Evolutionary conservation across 768 basidiomycete genomes (phyloP).

Genomic region (Coprinopsis marcescibilis): DNA sequence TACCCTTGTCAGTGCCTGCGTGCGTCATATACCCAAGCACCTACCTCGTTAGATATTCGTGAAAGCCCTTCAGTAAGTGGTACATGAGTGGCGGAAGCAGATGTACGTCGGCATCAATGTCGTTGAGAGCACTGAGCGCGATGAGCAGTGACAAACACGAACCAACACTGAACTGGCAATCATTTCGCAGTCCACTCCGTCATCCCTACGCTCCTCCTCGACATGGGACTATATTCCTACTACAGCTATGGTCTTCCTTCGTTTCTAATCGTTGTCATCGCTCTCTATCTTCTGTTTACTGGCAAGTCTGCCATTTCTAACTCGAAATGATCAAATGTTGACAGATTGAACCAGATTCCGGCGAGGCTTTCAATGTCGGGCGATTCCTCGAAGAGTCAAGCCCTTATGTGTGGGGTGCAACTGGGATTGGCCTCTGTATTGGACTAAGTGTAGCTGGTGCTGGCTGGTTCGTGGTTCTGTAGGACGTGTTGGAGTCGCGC

Average conservation of each 20-base stretch:
- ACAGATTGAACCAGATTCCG: slow-evolving; percentile 49
- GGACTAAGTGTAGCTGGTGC: slow-evolving; percentile 93
- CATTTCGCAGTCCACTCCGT: not conserved
- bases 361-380: slow-evolving; percentile 91
- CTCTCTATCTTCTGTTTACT: slow-evolving; percentile 86
- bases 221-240: slow-evolving; percentile 51
- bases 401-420: slow-evolving; percentile 89
- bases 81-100: slow-evolving; percentile 57
- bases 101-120: not conserved
- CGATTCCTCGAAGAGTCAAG: slow-evolving; percentile 90
- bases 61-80: slow-evolving; percentile 87
- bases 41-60: slow-evolving; percentile 83
- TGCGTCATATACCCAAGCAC: slow-evolving; percentile 8
- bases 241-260: slow-evolving; percentile 65
- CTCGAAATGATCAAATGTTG: not conserved
- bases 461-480: slow-evolving; percentile 66
- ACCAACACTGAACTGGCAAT: slow-evolving; percentile 3
- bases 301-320: slow-evolving; percentile 40
- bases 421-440: slow-evolving; percentile 88
- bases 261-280: slow-evolving; percentile 58
- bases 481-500: not conserved
- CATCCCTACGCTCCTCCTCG: slow-evolving; percentile 2
- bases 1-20: slow-evolving; percentile 19
- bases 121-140: not conserved
- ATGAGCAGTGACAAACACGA: not conserved